Percentiles rank a stretch among this genome's conserved stretches.
phyloP scores from a whole-genome alignment of 495 filamentous ascomycete species.

The Neurospora intermedia region DNA sequence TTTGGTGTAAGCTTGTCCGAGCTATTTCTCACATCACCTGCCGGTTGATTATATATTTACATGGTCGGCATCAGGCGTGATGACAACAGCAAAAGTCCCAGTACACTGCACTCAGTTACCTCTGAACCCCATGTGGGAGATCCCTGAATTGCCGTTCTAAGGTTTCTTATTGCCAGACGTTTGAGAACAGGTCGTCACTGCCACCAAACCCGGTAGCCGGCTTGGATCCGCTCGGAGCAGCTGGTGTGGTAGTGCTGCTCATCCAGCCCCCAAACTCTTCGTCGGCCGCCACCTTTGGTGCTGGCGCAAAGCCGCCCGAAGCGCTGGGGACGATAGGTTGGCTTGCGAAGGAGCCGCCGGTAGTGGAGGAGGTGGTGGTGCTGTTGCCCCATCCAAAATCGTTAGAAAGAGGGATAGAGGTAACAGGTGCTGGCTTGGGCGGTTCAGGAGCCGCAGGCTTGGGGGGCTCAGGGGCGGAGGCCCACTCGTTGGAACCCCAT shows the following conservation, averaged over 20 bases:
- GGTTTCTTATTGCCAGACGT: conserved; percentile 68
- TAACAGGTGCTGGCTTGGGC: conserved; percentile 24
- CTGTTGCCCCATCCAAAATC: conserved; percentile 47
- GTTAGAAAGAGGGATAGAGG: conserved; percentile 22
- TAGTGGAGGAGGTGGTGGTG: conserved; percentile 4
- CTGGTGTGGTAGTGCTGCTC: conserved; percentile 41
- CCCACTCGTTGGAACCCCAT: conserved; percentile 48
- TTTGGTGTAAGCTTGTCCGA: too few relatives aligned
- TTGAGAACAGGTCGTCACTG: conserved; percentile 80
- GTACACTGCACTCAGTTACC: not conserved
- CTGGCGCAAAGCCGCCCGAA: conserved; percentile 37
- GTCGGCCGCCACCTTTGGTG: conserved; percentile 63
- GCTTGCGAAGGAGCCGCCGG: conserved; percentile 29
- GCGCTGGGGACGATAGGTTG: conserved; percentile 43
- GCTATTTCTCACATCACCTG: too few relatives aligned
- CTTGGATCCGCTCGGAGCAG: conserved; percentile 27
- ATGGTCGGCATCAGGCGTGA: not conserved
- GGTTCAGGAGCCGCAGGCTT: conserved; percentile 21
- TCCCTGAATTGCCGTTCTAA: not conserved
- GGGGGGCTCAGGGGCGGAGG: conserved; percentile 30
- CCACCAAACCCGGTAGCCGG: conserved; percentile 48
- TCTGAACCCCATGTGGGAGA: not conserved
- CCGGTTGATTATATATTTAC: not conserved
- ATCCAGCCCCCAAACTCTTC: conserved; percentile 95
- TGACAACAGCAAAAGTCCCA: not conserved